These are phyloP conservation scores for Escovopsis sp. DNA, from an alignment of 2,329 filamentous ascomycete genomes.

Conservation along the genomic window DNA sequence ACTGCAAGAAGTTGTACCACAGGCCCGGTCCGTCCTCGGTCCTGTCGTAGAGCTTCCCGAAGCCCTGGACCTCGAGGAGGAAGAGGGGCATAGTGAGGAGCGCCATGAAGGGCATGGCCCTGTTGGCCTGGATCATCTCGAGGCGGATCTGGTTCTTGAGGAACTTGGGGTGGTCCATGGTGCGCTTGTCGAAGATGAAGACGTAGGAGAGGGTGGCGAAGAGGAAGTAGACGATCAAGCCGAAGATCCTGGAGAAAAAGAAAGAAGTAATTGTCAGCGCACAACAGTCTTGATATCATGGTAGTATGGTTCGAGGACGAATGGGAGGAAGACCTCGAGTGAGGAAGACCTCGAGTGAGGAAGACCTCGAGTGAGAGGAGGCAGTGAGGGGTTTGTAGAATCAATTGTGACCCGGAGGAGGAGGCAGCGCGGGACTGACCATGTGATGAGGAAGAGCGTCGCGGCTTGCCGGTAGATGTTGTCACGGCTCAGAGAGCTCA, in stretches of 20 bases:
- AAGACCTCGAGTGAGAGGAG: background rate
- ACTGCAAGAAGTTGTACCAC: constrained; percentile 70
- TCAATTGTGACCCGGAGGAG: background rate
- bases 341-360: background rate
- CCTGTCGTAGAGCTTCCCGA: constrained; percentile 77
- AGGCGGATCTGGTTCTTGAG: constrained; percentile 82
- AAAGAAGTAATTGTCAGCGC: constrained; percentile 2
- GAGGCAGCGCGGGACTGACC: constrained; percentile 38
- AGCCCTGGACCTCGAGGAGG: constrained; percentile 68
- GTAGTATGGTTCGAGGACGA: too few relatives aligned
- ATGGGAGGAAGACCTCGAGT: too few relatives aligned
- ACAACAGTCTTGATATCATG: too few relatives aligned
- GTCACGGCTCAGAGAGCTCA: constrained; percentile 64
- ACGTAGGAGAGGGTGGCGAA: constrained; percentile 72
- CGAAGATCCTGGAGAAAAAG: constrained; percentile 54
- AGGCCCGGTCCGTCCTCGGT: constrained; percentile 57
- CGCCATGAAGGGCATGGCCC: constrained; percentile 69
- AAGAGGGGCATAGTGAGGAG: constrained; percentile 70
- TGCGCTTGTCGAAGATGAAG: constrained; percentile 84
- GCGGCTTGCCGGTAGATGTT: constrained; percentile 60
- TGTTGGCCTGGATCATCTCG: constrained; percentile 70
- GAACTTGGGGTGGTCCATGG: constrained; percentile 81
- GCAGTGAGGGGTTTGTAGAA: too few relatives aligned
- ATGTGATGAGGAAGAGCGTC: constrained; percentile 72
- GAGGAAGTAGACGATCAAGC: constrained; percentile 68